phyloP scores from a whole-genome alignment of 257 asterid genomes.

The Linderniella brevidens region DNA sequence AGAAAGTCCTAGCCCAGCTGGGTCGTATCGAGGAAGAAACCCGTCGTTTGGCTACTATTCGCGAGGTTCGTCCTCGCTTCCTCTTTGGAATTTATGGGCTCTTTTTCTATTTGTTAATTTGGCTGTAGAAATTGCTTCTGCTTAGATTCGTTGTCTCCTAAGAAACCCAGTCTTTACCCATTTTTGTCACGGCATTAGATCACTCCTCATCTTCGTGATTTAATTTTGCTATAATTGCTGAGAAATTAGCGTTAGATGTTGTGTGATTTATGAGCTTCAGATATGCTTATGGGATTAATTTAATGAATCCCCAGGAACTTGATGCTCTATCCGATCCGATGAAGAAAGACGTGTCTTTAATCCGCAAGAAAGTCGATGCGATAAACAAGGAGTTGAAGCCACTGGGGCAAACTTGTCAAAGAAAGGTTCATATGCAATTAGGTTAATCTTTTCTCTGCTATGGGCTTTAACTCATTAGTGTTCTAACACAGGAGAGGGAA shows the following conservation, averaged over 20 bases:
- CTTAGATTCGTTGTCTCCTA: too few species aligned
- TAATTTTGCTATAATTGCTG: too few species aligned
- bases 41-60: slow-evolving; percentile 64
- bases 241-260: neutral
- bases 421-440: slow-evolving; percentile 39
- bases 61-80: slow-evolving; percentile 34
- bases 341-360: slow-evolving; percentile 68
- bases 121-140: neutral
- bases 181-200: too few species aligned
- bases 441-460: neutral
- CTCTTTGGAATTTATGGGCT: neutral
- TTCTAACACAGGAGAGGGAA: slow-evolving; percentile 53
- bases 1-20: slow-evolving; percentile 77
- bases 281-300: neutral
- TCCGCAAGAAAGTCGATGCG: slow-evolving; percentile 73
- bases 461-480: neutral
- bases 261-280: neutral
- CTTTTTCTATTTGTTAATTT: neutral
- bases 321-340: slow-evolving; percentile 76
- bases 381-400: slow-evolving; percentile 88
- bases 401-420: slow-evolving; percentile 77
- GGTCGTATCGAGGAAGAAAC: slow-evolving; percentile 97
- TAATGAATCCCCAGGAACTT: slow-evolving; percentile 37
- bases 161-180: too few species aligned
- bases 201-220: too few species aligned